phyloP scores from a whole-genome alignment of 2,329 filamentous ascomycete species.

The Colletotrichum orbiculare region DNA sequence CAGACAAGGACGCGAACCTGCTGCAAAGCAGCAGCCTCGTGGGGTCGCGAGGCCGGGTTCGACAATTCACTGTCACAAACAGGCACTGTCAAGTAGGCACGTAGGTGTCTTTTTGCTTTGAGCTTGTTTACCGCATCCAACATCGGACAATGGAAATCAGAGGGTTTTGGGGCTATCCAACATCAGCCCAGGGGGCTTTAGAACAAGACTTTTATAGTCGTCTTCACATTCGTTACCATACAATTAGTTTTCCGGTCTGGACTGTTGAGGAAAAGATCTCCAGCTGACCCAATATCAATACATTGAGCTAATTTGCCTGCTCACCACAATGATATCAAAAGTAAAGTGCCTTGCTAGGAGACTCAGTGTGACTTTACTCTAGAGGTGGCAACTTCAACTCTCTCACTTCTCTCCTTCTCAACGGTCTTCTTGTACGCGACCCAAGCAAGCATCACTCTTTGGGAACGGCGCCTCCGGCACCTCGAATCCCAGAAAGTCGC shows the following conservation, averaged over 20 bases:
- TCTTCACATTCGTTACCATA: constrained; percentile 10
- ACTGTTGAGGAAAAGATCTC: constrained; percentile 25
- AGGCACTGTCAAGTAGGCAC: constrained; percentile 5
- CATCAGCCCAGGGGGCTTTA: constrained; percentile 31
- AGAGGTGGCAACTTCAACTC: neutral
- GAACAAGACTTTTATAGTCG: constrained; percentile 1
- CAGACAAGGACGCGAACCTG: neutral
- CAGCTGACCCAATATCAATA: constrained; percentile 15
- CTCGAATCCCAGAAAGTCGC: constrained; percentile 41
- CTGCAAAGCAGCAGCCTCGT: constrained; percentile 1
- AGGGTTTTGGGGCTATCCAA: constrained; percentile 34
- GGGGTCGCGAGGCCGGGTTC: neutral
- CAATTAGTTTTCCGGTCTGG: neutral
- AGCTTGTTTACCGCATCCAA: neutral
- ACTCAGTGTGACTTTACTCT: neutral
- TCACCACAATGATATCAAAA: neutral
- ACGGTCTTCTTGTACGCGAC: constrained; percentile 43
- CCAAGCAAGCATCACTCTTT: constrained; percentile 46
- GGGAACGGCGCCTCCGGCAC: constrained; percentile 42
- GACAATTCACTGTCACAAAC: too few species aligned
- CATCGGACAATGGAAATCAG: constrained; percentile 20
- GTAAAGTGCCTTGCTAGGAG: too few species aligned
- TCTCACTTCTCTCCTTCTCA: constrained; percentile 33
- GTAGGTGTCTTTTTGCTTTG: neutral
- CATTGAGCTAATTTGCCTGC: neutral